Base-by-base conservation (phyloP, 1,284 basidiomycete genomes). In the Neonothopanus nambi region DNA sequence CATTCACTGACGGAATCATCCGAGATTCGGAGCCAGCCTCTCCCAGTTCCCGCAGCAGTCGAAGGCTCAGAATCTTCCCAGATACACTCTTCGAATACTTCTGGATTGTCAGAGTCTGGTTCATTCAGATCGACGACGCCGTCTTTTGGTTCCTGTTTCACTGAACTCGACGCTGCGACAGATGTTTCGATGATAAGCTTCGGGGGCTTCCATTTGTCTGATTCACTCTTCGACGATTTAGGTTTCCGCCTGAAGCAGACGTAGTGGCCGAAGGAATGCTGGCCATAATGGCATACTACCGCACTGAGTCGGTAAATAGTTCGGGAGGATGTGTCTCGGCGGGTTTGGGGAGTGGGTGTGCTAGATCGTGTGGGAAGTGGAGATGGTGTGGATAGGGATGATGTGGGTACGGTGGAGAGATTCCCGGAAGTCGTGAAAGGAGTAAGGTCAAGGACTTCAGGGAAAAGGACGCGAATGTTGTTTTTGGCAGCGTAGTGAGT, bases 201-300 rank as follows among this genome's bases (percentile, higher is more conserved):
- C 17, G 54, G 54, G 9, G 50, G 56, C 35, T 33, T 28, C 54
- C 46, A 56, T 30, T 40, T 30, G 4, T 43, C 53, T 21, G 41
- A 61, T 58, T 66, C 70, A 70, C 48, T 68, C 52, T 49, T 65
- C 65, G 12, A 3, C 24, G 12, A 5, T 18, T 65, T 53, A 76
- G 93, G 93, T 68, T 88, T 89, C 36, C 94, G 77, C n/a, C 94
- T 78, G 67, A 85, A 95, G 59, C 90, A 92, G 57, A 96, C 81
- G 65, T 95, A 97, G 68, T 97, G 95, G 1, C 95, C 94, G 64
- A 89, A 95, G 5, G 85, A 87, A 64, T 95, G 93, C 55, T 85
- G 83, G 17, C 94, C 94, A 66, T 87, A 94, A 70, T 97, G 94
- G 61, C 93, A 91, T 8, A 97, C 92, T 24, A 91, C 83, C 9